Base-by-base conservation (phyloP, 2,329 filamentous ascomycete species). In the Byssothecium circinans region DNA sequence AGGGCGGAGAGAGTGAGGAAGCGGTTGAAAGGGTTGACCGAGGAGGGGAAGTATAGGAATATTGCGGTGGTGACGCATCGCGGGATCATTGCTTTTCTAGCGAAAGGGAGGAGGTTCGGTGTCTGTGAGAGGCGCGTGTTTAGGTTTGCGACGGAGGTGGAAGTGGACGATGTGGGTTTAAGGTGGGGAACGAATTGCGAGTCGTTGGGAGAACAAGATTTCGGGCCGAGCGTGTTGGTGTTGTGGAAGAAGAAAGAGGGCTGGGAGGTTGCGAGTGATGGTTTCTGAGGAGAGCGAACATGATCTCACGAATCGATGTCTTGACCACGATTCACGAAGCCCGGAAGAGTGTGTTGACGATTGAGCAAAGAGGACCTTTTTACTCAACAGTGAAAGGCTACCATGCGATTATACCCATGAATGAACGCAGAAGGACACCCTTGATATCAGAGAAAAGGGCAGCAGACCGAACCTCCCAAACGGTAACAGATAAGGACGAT, bases 61-160 rank as follows among this genome's bases (percentile, higher is more conserved):
- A 60, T 60, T 17, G 48, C 41, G 3, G n/a, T 64, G 4, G 27
- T 61, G 10, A 57, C 56, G 37, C 60, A 61, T 51, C 47, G 53
- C 12, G 51, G 56, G 0, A 56, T 62, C 22, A 57, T 58, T 18
- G 53, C 42, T 8, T 59, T 41, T 35, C 17, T 62, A 10, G 57
- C 52, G 2, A 50, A 57, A 32, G 56, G 54, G 2, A 45, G 46
- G 22, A 38, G 54, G 12, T 62, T 57, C 41, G 46, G 49, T 19
- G 27, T 56, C 1, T 51, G 52, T 3, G 60, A 62, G 30, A 41
- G 35, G 18, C 45, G 58, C 6, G 30, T 43, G 4, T 61, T 56
- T 45, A 45, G 57, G 1, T 60, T 59, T 45, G 56, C 44, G 2
- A 54, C 32, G 1, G 41, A 50, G 2, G 52, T 54, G 2, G 57